These are phyloP conservation scores for Boletales sp. DNA, from an alignment of 768 basidiomycete genomes.

Conservation along the genomic window DNA sequence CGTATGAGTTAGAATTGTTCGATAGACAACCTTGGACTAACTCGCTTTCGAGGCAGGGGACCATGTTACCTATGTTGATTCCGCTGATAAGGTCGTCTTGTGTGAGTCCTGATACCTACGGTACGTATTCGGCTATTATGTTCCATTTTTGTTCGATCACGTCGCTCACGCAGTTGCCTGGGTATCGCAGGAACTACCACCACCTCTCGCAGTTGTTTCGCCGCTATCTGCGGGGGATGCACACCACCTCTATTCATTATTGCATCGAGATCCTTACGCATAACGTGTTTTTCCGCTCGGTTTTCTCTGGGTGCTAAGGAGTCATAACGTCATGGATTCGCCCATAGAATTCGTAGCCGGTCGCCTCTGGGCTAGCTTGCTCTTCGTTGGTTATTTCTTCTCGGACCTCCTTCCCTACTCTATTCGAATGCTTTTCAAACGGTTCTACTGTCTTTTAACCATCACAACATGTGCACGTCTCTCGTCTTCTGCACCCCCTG, in stretches of 20 bases:
- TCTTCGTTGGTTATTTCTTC: slow-evolving; percentile 11
- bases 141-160: too few species aligned
- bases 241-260: neutral
- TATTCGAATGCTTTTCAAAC: slow-evolving; percentile 15
- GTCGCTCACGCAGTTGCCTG: too few species aligned
- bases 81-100: too few species aligned
- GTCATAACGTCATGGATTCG: neutral
- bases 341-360: slow-evolving; percentile 24
- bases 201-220: neutral
- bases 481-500: slow-evolving; percentile 29
- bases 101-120: too few species aligned
- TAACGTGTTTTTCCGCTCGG: neutral
- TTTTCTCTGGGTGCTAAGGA: neutral
- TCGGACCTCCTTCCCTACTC: slow-evolving; percentile 15
- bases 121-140: too few species aligned
- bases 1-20: too few species aligned
- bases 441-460: slow-evolving; percentile 19
- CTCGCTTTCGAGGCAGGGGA: too few species aligned
- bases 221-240: neutral
- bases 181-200: neutral
- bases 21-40: too few species aligned
- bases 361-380: slow-evolving; percentile 13
- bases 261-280: neutral
- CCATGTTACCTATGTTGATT: too few species aligned
- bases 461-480: slow-evolving; percentile 17